Evolutionary conservation across 2,329 filamentous ascomycete genomes (phyloP).

Genomic region (Chaetothyriales sp.): DNA sequence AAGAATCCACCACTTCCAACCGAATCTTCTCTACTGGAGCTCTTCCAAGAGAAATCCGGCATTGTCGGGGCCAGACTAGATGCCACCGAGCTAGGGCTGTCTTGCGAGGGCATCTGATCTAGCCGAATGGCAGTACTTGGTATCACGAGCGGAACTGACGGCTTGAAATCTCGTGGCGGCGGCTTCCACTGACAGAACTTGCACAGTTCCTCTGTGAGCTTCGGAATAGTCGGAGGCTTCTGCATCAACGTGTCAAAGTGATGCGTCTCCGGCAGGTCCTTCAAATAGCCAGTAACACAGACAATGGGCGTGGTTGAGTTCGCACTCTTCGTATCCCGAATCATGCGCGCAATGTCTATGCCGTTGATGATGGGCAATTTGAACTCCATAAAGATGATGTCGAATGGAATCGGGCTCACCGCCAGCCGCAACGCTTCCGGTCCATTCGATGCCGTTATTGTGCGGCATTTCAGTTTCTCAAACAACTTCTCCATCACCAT

Average conservation of each 20-base stretch:
- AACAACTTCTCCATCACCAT: constrained; percentile 98
- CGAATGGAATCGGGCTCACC: constrained; percentile 94
- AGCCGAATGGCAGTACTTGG: constrained; percentile 7
- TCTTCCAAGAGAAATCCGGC: constrained; percentile 60
- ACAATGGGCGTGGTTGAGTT: constrained; percentile 93
- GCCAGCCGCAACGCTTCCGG: constrained; percentile 86
- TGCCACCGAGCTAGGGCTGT: constrained; percentile 67
- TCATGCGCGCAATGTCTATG: constrained; percentile 91
- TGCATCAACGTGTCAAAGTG: constrained; percentile 93
- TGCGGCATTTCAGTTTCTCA: constrained; percentile 87
- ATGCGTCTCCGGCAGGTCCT: constrained; percentile 85
- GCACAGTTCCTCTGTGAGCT: constrained; percentile 74
- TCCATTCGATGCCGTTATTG: constrained; percentile 78
- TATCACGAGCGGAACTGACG: constrained; percentile 42
- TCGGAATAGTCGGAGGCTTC: constrained; percentile 86
- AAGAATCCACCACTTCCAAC: constrained; percentile 70
- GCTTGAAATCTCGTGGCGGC: constrained; percentile 42
- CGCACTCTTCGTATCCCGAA: constrained; percentile 86
- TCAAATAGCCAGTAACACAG: constrained; percentile 93
- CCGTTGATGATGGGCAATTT: constrained; percentile 90
- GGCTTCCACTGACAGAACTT: constrained; percentile 89
- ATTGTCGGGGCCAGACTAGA: constrained; percentile 56
- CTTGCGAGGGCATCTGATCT: constrained; percentile 45
- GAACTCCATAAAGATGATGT: constrained; percentile 97
- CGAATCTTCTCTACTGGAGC: constrained; percentile 74